Percentiles rank a stretch among this genome's conserved stretches.
Evolutionary conservation across 495 filamentous ascomycete species (phyloP).

Genomic region (Aspergillus bridgeri): DNA sequence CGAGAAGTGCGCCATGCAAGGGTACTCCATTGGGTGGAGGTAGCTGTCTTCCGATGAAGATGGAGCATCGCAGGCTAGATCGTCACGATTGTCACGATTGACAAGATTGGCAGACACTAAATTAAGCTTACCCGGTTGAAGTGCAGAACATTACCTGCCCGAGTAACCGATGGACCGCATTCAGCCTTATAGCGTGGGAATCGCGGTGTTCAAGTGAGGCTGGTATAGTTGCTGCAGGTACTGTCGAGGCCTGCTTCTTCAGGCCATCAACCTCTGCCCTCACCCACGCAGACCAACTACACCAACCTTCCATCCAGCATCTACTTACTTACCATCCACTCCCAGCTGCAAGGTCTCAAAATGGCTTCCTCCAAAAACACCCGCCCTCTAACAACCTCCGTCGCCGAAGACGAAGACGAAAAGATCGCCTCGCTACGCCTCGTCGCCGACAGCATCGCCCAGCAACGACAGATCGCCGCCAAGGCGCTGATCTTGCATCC

Average conservation of each 20-base stretch:
- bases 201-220: neutral
- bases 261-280: neutral
- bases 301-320: neutral
- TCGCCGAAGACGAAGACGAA: constrained; percentile 30
- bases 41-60: neutral
- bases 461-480: constrained; percentile 58
- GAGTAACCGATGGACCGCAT: no score
- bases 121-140: neutral
- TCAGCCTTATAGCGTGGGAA: neutral
- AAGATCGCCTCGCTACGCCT: constrained; percentile 46
- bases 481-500: constrained; percentile 52
- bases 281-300: neutral
- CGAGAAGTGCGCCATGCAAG: no score
- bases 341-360: neutral
- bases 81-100: neutral
- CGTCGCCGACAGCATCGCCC: constrained; percentile 57
- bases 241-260: neutral
- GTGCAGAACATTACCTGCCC: no score
- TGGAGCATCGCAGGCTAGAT: neutral
- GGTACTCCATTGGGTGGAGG: neutral
- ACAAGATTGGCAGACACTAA: neutral
- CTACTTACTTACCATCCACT: neutral
- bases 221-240: neutral
- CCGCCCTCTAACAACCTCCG: constrained; percentile 15
- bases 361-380: neutral